Evolutionary conservation across 139 green algal genomes (phyloP).

Genomic region (Chlamydomonas schloesseri): DNA sequence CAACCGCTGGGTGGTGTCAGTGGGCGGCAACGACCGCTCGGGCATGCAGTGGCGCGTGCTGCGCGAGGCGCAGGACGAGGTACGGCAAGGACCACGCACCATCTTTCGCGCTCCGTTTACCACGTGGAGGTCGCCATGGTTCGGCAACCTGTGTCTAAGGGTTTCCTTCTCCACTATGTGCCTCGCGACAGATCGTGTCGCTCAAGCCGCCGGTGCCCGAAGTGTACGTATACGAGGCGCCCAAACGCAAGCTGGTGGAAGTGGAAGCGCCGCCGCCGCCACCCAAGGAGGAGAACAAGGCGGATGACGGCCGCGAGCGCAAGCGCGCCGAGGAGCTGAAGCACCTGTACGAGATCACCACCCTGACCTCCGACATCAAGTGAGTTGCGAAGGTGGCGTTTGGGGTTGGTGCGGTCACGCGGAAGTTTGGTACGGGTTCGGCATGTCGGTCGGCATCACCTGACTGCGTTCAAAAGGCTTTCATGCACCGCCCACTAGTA

Average conservation of each 20-base stretch:
- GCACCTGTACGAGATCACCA: conserved; percentile 58
- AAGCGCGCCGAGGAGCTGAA: conserved; percentile 11
- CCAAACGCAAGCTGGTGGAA: conserved; percentile 45
- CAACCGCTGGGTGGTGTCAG: conserved; percentile 65
- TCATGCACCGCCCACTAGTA: too few species aligned
- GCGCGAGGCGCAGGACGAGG: conserved; percentile 42
- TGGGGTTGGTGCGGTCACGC: too few species aligned
- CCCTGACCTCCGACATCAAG: conserved; percentile 67
- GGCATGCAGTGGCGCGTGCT: conserved; percentile 71
- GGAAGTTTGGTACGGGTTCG: too few species aligned
- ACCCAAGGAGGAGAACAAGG: not conserved
- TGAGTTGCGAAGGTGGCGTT: conserved; percentile 9
- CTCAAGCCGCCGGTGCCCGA: conserved; percentile 30
- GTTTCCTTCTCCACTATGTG: too few species aligned
- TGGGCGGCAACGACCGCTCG: conserved; percentile 71
- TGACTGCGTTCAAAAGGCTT: too few species aligned
- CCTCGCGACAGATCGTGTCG: too few species aligned
- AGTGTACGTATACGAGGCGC: conserved; percentile 53
- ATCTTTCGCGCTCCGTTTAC: too few species aligned
- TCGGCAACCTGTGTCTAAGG: too few species aligned
- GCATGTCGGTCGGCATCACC: too few species aligned
- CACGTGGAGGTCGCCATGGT: too few species aligned
- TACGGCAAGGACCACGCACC: too few species aligned
- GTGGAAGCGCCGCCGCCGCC: conserved; percentile 36
- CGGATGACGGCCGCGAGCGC: conserved; percentile 19